Evolutionary conservation across 1,284 basidiomycete genomes (phyloP).

Genomic region (Boletellus deceptivus): DNA sequence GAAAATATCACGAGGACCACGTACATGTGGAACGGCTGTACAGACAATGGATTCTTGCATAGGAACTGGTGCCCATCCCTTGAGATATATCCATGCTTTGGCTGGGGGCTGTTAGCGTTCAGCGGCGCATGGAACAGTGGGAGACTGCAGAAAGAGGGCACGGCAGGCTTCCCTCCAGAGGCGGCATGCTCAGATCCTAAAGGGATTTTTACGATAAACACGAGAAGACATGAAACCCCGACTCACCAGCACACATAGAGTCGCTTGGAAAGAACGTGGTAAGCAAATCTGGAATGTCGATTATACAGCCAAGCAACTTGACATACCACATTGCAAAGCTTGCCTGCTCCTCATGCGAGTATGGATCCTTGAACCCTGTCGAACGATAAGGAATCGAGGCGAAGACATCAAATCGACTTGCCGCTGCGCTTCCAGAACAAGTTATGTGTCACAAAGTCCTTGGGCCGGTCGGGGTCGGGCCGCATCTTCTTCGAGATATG

Average conservation of each 20-base stretch:
- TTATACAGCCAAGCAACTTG: not conserved
- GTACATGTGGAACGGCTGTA: conserved; percentile 59
- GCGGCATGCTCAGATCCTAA: conserved; percentile 41
- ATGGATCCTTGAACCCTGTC: conserved; percentile 45
- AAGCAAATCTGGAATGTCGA: not conserved
- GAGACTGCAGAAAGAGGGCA: conserved; percentile 52
- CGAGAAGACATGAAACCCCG: not conserved
- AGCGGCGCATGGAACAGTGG: conserved; percentile 53
- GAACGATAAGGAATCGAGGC: not conserved
- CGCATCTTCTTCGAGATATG: conserved; percentile 42
- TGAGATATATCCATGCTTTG: conserved; percentile 49
- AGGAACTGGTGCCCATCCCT: conserved; percentile 45
- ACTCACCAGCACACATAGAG: conserved; percentile 50
- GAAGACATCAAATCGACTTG: conserved; percentile 29
- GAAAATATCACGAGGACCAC: conserved; percentile 19
- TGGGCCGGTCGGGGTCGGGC: conserved; percentile 44
- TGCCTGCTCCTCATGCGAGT: conserved; percentile 49
- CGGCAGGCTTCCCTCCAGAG: conserved; percentile 39
- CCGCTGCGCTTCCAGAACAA: conserved; percentile 56
- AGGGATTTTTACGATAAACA: not conserved
- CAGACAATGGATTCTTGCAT: conserved; percentile 50
- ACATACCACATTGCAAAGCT: conserved; percentile 56
- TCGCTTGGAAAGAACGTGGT: conserved; percentile 3
- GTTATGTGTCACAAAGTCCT: conserved; percentile 55
- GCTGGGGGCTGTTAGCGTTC: conserved; percentile 24